Evolutionary conservation across 2,329 filamentous ascomycete species (phyloP).

Genomic region (Pestalotiopsis sp.): DNA sequence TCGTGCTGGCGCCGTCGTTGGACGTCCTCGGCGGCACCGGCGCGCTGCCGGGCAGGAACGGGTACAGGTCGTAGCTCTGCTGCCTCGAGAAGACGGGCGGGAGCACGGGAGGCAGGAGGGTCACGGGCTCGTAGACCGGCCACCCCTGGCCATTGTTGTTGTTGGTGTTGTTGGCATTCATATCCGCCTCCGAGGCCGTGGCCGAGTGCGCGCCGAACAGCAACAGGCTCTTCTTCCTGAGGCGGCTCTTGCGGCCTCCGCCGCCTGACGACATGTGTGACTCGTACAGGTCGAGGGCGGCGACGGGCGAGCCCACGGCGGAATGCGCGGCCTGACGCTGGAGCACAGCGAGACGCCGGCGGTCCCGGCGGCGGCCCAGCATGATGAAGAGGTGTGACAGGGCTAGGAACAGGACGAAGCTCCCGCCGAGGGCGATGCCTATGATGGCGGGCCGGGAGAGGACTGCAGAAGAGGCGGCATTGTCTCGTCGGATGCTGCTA

Average conservation of each 20-base stretch:
- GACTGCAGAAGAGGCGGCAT: slow-evolving; percentile 3
- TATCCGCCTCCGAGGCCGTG: neutral
- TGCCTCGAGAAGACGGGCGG: slow-evolving; percentile 25
- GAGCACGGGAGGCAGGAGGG: slow-evolving; percentile 4
- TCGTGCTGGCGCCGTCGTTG: neutral
- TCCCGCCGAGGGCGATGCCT: slow-evolving; percentile 50
- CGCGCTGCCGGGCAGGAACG: slow-evolving; percentile 5
- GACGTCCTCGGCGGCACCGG: neutral
- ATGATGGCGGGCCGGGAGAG: slow-evolving; percentile 38
- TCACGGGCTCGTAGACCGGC: too few species aligned
- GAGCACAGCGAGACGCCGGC: neutral
- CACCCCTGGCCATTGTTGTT: too few species aligned
- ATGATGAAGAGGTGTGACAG: slow-evolving; percentile 46
- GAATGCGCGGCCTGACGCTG: neutral
- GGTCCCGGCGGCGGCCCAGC: slow-evolving; percentile 21
- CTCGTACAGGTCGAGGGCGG: neutral
- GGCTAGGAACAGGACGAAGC: slow-evolving; percentile 43
- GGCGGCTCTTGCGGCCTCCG: neutral
- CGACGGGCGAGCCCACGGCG: neutral
- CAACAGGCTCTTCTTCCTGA: neutral
- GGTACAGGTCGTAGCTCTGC: slow-evolving; percentile 16
- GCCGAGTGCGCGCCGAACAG: neutral
- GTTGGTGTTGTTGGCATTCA: neutral
- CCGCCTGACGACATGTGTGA: neutral
- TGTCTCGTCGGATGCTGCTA: slow-evolving; percentile 8